These are phyloP conservation scores for Saccharomyces paradoxus DNA, from an alignment of 805 yeast genomes.

Conservation along the genomic window DNA sequence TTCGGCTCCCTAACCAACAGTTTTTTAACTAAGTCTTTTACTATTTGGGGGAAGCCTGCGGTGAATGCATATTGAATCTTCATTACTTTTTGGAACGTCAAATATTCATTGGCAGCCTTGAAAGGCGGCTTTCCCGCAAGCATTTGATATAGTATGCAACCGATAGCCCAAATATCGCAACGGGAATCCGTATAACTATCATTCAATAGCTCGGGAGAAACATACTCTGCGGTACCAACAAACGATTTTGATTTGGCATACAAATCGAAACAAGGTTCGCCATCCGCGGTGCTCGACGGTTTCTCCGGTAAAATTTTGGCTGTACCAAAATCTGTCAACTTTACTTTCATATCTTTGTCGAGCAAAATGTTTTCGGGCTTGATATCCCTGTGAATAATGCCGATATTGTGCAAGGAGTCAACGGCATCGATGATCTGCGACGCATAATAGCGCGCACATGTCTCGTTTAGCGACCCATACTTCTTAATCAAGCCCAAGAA, in stretches of 20 bases:
- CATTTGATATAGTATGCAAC: conserved; percentile 89
- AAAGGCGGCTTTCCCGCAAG: conserved; percentile 82
- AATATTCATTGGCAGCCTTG: conserved; percentile 68
- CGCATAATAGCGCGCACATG: conserved; percentile 55
- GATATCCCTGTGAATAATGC: conserved; percentile 68
- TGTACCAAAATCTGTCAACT: conserved; percentile 74
- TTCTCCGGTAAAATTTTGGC: conserved; percentile 53
- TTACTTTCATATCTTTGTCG: conserved; percentile 48
- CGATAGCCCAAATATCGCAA: conserved; percentile 96
- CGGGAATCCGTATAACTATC: conserved; percentile 77
- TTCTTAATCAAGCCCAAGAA: conserved; percentile 54
- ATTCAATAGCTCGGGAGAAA: conserved; percentile 66
- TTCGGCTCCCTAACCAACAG: conserved; percentile 55
- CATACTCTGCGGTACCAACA: conserved; percentile 77
- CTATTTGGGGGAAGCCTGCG: conserved; percentile 66
- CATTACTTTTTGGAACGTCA: conserved; percentile 69
- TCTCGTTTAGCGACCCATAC: conserved; percentile 58
- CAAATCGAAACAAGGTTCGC: conserved; percentile 42
- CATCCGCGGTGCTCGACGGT: conserved; percentile 33
- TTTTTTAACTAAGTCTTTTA: conserved; percentile 61
- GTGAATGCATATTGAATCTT: conserved; percentile 70
- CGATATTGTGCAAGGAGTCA: conserved; percentile 59
- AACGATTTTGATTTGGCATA: conserved; percentile 65
- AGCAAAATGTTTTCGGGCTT: conserved; percentile 72
- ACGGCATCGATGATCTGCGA: conserved; percentile 67